Evolutionary conservation across 2,329 filamentous ascomycete species (phyloP).

Genomic region (Fusarium nodosum): DNA sequence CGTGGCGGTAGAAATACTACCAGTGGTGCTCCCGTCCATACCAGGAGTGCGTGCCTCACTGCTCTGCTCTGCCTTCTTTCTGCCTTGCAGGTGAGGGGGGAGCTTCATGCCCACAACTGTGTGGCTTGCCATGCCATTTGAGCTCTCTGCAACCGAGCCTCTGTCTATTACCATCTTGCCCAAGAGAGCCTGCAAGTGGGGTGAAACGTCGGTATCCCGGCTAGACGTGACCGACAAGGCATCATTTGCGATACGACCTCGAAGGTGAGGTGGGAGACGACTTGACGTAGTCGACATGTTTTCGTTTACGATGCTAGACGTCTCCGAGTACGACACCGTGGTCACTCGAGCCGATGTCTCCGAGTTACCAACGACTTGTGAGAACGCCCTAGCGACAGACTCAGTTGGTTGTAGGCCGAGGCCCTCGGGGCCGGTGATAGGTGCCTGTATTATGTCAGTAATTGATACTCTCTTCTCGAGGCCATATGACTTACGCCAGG

Average conservation of each 20-base stretch:
- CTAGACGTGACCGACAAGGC: conserved; percentile 18
- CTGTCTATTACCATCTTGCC: background rate
- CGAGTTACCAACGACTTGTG: background rate
- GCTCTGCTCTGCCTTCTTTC: background rate
- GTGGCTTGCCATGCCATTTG: background rate
- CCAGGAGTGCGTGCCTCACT: background rate
- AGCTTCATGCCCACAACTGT: background rate
- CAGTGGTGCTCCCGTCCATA: conserved; percentile 1
- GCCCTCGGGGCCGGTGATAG: conserved; percentile 43
- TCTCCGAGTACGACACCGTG: conserved; percentile 3
- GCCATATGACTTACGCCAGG: conserved; percentile 35
- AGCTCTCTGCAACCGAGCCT: background rate
- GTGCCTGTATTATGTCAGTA: conserved; percentile 46
- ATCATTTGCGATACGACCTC: conserved; percentile 8
- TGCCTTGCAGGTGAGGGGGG: conserved; percentile 22
- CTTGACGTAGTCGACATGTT: conserved; percentile 22
- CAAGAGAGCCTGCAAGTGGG: background rate
- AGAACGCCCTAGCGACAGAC: background rate
- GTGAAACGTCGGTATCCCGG: background rate
- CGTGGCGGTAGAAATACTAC: conserved; percentile 52
- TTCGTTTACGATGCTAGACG: conserved; percentile 29
- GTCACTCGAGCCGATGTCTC: background rate
- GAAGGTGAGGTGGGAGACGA: conserved; percentile 25
- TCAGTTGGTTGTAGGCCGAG: conserved; percentile 43
- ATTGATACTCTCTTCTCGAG: background rate